A percentile compares a stretch with the other conserved stretches of the same genome.
Evolutionary conservation across 2,329 filamentous ascomycete genomes (phyloP).

Genomic region (Cordyceps militaris): DNA sequence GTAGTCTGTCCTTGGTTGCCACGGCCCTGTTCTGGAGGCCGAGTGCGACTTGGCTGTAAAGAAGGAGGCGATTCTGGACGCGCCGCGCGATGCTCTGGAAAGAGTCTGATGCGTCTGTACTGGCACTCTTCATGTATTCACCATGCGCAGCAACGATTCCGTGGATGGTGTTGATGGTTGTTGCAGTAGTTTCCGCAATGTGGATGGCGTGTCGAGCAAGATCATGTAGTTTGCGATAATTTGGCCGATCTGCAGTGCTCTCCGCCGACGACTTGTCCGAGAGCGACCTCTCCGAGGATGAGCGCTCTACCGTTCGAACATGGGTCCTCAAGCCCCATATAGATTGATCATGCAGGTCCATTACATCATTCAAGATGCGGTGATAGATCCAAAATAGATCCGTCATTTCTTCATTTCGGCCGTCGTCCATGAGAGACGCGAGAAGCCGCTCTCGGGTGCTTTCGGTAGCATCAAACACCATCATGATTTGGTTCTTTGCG

Average conservation of each 20-base stretch:
- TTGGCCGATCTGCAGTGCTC: slow-evolving; percentile 11
- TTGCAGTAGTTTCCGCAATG: slow-evolving; percentile 34
- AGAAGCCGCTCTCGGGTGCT: slow-evolving; percentile 1
- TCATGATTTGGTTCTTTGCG: slow-evolving; percentile 19
- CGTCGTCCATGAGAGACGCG: not conserved
- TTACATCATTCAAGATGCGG: slow-evolving; percentile 24
- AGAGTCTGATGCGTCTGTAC: not conserved
- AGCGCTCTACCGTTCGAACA: slow-evolving; percentile 29
- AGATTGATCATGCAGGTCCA: slow-evolving; percentile 25
- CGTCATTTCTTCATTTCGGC: slow-evolving; percentile 10
- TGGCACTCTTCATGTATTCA: not conserved
- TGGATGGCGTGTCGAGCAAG: slow-evolving; percentile 38
- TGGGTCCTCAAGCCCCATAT: slow-evolving; percentile 34
- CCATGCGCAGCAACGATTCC: slow-evolving; percentile 27
- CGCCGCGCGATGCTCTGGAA: slow-evolving; percentile 13
- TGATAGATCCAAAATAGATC: slow-evolving; percentile 33
- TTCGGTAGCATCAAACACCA: slow-evolving; percentile 25
- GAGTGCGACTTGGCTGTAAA: slow-evolving; percentile 26
- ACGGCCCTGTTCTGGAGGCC: slow-evolving; percentile 30
- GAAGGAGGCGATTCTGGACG: slow-evolving; percentile 26
- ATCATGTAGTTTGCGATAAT: slow-evolving; percentile 33
- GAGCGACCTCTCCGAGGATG: not conserved
- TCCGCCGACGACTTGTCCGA: too few relatives aligned
- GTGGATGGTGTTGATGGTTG: slow-evolving; percentile 26
- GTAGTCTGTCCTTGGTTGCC: slow-evolving; percentile 38